Percentiles rank a stretch among this genome's conserved stretches.
These are phyloP conservation scores for Strigomonas culicis DNA, from an alignment of 208 protist genomes.

Conservation along the genomic window DNA sequence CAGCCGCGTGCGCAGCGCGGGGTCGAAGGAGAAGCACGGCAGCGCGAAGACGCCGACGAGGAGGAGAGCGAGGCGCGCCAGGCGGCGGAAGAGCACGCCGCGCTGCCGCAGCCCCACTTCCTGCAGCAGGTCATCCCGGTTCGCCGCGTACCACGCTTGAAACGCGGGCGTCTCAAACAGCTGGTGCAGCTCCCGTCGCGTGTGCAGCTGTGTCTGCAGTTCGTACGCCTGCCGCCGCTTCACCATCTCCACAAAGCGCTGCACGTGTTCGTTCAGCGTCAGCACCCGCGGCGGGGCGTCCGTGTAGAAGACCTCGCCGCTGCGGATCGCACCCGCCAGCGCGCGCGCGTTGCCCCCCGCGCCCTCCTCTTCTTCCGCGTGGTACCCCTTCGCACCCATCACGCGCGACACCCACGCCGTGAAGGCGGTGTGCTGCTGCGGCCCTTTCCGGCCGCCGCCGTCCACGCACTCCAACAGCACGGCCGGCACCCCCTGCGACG, in stretches of 20 bases:
- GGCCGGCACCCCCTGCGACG: too few relatives aligned
- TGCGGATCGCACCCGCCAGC: too few relatives aligned
- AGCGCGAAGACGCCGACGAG: conserved; percentile 35
- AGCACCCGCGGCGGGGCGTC: too few relatives aligned
- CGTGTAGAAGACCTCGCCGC: too few relatives aligned
- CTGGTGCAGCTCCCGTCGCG: conserved; percentile 29
- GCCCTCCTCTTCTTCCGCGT: too few relatives aligned
- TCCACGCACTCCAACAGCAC: too few relatives aligned
- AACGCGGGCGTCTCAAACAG: conserved; percentile 54
- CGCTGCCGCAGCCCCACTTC: conserved; percentile 34
- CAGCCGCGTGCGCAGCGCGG: conserved; percentile 21
- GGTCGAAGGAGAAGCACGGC: conserved; percentile 60
- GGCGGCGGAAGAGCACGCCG: conserved; percentile 26
- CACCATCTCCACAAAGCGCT: neutral
- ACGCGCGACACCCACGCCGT: too few relatives aligned
- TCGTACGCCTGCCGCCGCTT: conserved; percentile 18
- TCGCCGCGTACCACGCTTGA: conserved; percentile 42
- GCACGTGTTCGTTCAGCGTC: neutral
- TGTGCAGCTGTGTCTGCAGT: conserved; percentile 28
- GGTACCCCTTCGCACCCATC: too few relatives aligned
- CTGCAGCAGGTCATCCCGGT: conserved; percentile 41
- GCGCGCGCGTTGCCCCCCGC: too few relatives aligned
- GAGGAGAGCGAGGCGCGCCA: conserved; percentile 30
- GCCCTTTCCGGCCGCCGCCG: too few relatives aligned
- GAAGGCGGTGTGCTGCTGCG: too few relatives aligned